Percentiles rank a stretch among this genome's conserved stretches.
Conservation (phyloP, 768 basidiomycete genomes). For the Hydnum rufescens region DNA sequence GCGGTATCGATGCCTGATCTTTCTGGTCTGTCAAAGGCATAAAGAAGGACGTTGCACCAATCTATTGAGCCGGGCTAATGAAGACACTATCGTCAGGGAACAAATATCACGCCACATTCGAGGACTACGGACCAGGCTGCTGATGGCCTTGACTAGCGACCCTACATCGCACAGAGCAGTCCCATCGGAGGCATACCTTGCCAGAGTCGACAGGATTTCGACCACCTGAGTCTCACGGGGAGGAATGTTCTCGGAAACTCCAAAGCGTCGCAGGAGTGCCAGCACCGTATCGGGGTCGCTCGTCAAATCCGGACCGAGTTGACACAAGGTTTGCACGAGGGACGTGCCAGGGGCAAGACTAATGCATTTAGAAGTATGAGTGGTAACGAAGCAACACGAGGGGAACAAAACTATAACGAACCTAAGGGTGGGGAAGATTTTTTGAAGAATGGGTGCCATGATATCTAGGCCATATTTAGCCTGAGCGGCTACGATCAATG, state of each 20-base stretch:
- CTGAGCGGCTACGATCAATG: conserved; percentile 52
- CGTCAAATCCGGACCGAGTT: conserved; percentile 64
- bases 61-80: conserved; percentile 42
- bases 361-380: conserved; percentile 6
- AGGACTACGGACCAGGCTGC: conserved; percentile 41
- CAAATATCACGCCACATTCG: background rate
- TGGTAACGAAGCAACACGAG: conserved; percentile 8
- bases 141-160: conserved; percentile 49
- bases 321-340: conserved; percentile 53
- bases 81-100: conserved; percentile 5
- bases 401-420: conserved; percentile 18
- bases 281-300: conserved; percentile 49
- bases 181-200: conserved; percentile 54
- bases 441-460: conserved; percentile 50
- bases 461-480: conserved; percentile 66
- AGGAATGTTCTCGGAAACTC: conserved; percentile 48
- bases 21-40: conserved; percentile 69
- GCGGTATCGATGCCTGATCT: conserved; percentile 76
- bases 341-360: conserved; percentile 50
- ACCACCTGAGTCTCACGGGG: conserved; percentile 50
- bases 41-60: conserved; percentile 58
- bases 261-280: conserved; percentile 53
- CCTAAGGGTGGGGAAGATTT: conserved; percentile 58
- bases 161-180: conserved; percentile 53
- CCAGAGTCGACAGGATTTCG: conserved; percentile 49